Base-by-base conservation (phyloP, 768 basidiomycete genomes). In the Tylopilus intermedius region DNA sequence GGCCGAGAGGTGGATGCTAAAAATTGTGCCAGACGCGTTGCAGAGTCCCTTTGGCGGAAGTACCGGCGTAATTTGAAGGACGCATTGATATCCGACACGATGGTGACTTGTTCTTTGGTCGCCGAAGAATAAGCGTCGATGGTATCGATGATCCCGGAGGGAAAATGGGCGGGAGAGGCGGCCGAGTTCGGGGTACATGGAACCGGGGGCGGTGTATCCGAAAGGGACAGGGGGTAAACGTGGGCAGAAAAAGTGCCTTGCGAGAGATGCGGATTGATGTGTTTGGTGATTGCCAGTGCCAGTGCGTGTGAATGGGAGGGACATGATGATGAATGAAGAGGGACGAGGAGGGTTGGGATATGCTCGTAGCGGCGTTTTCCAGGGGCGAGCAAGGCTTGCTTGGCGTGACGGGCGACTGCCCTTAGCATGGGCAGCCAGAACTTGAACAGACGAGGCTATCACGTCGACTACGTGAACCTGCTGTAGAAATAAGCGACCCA, bases 371-470 rank as follows among this genome's bases (percentile, higher is more conserved):
- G 49, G 49, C 48, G 57, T 46, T 45, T 59, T 41, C 40, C 48
- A 51, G 62, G 54, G 44, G 58, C 57, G 60, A 64, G 56, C 49
- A 65, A 54, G 58, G 68, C 69, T 57, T 72, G 74, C 59, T 76
- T 73, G 68, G 79, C 67, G 71, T 75, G 75, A 71, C 77, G 72
- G 64, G 75, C 69, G 65, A 72, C 76, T 72, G 79, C 79, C 80
- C 78, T 81, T 72, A 82, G 84, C 85, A 88, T 88, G 80, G 80
- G 82, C 82, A 81, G 78, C 74, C 76, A 75, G 18, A 18, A 18
- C 18, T 18, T 18, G 76, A 61, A 59, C 52, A 68, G 57, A 62
- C 59, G 64, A 60, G 68, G 62, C 62, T 58, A 63, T 62, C 69
- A 61, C 63, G 64, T 64, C 18, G 18, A 18, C 18, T 18, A 18